Percentiles rank a stretch among this genome's conserved stretches.
These are phyloP conservation scores for Candolleomyces efflorescens DNA, from an alignment of 768 basidiomycete species.

Conservation along the genomic window DNA sequence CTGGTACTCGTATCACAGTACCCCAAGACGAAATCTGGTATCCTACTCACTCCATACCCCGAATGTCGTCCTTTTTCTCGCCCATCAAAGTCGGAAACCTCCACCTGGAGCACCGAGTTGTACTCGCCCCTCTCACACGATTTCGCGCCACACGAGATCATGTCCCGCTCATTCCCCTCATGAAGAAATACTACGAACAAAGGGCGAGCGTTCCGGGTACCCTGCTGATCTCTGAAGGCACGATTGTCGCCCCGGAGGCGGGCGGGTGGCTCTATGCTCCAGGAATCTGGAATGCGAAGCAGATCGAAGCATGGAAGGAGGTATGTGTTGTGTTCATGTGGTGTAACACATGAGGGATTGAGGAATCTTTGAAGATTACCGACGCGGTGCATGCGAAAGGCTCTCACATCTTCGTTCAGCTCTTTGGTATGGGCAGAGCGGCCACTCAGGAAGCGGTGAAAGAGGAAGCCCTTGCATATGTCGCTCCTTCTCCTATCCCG, in stretches of 20 bases:
- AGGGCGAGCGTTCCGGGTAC: slow-evolving; percentile 46
- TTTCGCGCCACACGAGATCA: slow-evolving; percentile 32
- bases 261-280: slow-evolving; percentile 34
- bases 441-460: slow-evolving; percentile 29
- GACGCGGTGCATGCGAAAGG: slow-evolving; percentile 41
- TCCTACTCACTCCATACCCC: too few relatives aligned
- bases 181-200: slow-evolving; percentile 45
- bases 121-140: slow-evolving; percentile 52
- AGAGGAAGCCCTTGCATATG: slow-evolving; percentile 26
- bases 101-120: slow-evolving; percentile 45
- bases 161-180: slow-evolving; percentile 28
- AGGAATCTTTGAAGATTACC: slow-evolving; percentile 23
- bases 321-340: slow-evolving; percentile 19
- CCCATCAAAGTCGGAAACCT: slow-evolving; percentile 42
- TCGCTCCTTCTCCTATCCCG: slow-evolving; percentile 26
- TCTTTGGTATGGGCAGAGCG: slow-evolving; percentile 38
- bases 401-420: slow-evolving; percentile 39
- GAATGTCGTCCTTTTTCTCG: slow-evolving; percentile 31
- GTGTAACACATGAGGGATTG: neutral
- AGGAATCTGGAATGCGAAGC: slow-evolving; percentile 47
- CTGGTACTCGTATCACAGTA: too few relatives aligned
- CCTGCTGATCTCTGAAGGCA: slow-evolving; percentile 55
- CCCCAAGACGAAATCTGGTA: too few relatives aligned
- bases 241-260: slow-evolving; percentile 39
- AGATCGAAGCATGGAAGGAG: slow-evolving; percentile 49